Evolutionary conservation across 352 stramenopile genomes (phyloP).

Genomic region (Poterioochromonas sp.): DNA sequence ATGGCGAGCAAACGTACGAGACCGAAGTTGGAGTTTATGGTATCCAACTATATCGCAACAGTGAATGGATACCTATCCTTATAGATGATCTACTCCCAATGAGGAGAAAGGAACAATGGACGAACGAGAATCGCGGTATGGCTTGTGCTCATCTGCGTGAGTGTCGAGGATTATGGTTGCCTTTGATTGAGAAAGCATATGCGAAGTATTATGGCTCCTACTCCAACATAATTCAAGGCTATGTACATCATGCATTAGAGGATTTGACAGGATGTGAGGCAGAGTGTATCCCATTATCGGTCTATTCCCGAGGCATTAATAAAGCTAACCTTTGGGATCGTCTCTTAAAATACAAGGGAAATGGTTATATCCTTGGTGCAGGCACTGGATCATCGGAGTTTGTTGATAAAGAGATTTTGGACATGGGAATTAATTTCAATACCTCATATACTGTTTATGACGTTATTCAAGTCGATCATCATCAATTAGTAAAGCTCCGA

Average conservation of each 20-base stretch:
- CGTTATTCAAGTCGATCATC: conserved; percentile 66
- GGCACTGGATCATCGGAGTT: conserved; percentile 69
- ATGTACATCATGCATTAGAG: conserved; percentile 76
- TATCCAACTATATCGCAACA: conserved; percentile 76
- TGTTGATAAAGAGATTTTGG: conserved; percentile 67
- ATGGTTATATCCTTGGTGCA: conserved; percentile 77
- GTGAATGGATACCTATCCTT: conserved; percentile 79
- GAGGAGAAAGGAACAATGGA: conserved; percentile 51
- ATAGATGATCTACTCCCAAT: conserved; percentile 80
- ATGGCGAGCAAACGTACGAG: conserved; percentile 56
- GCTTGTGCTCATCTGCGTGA: conserved; percentile 71
- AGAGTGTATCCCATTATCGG: conserved; percentile 72
- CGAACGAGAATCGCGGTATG: conserved; percentile 57
- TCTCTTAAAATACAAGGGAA: conserved; percentile 63
- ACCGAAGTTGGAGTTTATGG: conserved; percentile 78
- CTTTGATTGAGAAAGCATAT: conserved; percentile 79
- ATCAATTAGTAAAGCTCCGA: conserved; percentile 72
- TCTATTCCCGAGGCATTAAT: conserved; percentile 63
- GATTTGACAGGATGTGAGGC: conserved; percentile 70
- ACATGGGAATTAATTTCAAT: conserved; percentile 76
- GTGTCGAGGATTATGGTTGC: conserved; percentile 80
- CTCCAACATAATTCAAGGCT: conserved; percentile 64
- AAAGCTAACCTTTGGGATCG: conserved; percentile 79
- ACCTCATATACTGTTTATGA: conserved; percentile 81
- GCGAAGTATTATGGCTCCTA: conserved; percentile 81